phyloP scores from a whole-genome alignment of 768 basidiomycete species.

The Russula vinacea region DNA sequence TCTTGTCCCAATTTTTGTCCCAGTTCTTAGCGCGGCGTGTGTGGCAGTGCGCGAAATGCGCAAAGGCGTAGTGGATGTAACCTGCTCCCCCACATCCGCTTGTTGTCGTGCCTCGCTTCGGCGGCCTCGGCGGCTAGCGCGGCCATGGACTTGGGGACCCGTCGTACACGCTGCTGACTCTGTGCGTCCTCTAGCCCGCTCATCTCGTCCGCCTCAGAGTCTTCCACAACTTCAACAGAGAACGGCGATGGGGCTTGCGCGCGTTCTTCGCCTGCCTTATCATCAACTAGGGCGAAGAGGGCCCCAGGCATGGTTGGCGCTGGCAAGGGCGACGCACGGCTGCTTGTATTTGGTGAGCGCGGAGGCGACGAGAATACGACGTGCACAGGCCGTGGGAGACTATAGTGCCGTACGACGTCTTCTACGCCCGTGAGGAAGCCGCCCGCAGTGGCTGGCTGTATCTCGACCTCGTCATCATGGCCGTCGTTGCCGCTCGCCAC shows the following conservation, averaged over 20 bases:
- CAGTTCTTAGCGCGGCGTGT: not conserved
- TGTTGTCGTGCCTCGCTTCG: not conserved
- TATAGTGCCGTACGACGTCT: slow-evolving; percentile 69
- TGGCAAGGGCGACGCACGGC: not conserved
- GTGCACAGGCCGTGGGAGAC: slow-evolving; percentile 57
- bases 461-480: not conserved
- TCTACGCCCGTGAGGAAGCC: slow-evolving; percentile 68
- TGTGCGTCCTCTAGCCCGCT: not conserved
- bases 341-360: slow-evolving; percentile 10
- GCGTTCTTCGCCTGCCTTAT: slow-evolving; percentile 15
- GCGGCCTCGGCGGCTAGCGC: slow-evolving; percentile 24
- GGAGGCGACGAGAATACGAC: slow-evolving; percentile 28
- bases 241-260: not conserved
- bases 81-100: slow-evolving; percentile 18
- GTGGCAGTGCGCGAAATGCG: not conserved
- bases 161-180: slow-evolving; percentile 2
- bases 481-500: not conserved
- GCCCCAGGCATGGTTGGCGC: not conserved
- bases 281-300: slow-evolving; percentile 27
- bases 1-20: not conserved
- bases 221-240: not conserved
- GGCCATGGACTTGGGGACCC: slow-evolving; percentile 28
- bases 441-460: not conserved
- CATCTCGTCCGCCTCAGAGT: not conserved
- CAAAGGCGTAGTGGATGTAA: not conserved